phyloP scores from a whole-genome alignment of 2,329 filamentous ascomycete genomes.

The Xylaria hypoxylon region DNA sequence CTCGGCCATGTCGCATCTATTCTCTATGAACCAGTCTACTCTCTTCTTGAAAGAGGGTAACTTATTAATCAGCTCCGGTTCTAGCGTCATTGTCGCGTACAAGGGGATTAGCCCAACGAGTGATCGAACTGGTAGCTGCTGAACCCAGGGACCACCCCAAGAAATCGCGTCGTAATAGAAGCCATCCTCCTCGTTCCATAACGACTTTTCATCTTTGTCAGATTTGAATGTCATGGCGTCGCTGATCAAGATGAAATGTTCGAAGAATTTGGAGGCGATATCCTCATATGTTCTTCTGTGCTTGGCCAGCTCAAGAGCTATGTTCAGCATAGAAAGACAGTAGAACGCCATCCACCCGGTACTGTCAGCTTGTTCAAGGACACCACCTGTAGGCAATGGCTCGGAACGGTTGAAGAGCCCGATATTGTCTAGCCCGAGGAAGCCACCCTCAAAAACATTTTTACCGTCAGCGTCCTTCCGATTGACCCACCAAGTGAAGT shows the following conservation, averaged over 20 bases:
- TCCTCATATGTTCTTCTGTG: conserved; percentile 96
- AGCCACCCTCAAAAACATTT: conserved; percentile 97
- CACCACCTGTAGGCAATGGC: conserved; percentile 90
- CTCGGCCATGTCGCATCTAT: conserved; percentile 86
- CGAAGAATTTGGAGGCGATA: conserved; percentile 97
- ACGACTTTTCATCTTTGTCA: conserved; percentile 79
- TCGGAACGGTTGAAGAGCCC: conserved; percentile 97
- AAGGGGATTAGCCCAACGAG: conserved; percentile 94
- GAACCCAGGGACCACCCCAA: conserved; percentile 92
- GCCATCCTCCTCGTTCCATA: conserved; percentile 96
- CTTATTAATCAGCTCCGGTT: conserved; percentile 92
- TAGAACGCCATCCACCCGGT: conserved; percentile 99
- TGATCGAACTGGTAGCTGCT: conserved; percentile 91
- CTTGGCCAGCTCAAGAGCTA: conserved; percentile 93
- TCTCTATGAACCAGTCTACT: conserved; percentile 92
- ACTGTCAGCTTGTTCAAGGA: conserved; percentile 95
- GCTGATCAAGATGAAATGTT: conserved; percentile 97
- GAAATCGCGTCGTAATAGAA: conserved; percentile 99
- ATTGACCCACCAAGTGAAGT: conserved; percentile 99
- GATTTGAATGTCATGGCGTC: conserved; percentile 93
- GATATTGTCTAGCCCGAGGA: conserved; percentile 96
- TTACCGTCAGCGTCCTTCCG: conserved; percentile 94
- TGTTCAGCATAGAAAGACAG: conserved; percentile 96
- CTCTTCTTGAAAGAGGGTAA: conserved; percentile 94
- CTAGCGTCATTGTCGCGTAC: conserved; percentile 90